Percentiles rank a stretch among this genome's conserved stretches.
Conservation (phyloP, 1,284 basidiomycete species). For the Puccinia novopanici region DNA sequence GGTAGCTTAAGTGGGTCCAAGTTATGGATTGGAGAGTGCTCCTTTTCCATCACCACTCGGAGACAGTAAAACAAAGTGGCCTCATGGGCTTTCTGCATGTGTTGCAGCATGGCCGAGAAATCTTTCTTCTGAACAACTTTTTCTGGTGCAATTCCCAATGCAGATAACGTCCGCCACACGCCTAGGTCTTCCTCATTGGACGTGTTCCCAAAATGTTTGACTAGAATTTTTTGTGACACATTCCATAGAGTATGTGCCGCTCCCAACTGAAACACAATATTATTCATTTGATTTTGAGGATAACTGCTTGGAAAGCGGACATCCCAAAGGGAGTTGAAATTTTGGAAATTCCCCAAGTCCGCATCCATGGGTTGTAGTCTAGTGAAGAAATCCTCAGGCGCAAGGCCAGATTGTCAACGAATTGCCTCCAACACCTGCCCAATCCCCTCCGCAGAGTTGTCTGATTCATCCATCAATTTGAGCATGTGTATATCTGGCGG, state of each 20-base stretch:
- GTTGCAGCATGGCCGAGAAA: too few species aligned
- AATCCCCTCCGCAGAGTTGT: too few species aligned
- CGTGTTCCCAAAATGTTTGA: background rate
- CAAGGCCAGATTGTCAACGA: background rate
- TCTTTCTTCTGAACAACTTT: too few species aligned
- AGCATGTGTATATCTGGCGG: background rate
- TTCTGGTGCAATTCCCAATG: too few species aligned
- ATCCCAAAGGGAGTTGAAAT: background rate
- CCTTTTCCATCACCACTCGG: too few species aligned
- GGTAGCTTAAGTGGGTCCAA: background rate
- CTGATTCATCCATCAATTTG: too few species aligned
- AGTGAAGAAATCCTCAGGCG: background rate
- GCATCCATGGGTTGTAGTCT: background rate
- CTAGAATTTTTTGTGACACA: background rate
- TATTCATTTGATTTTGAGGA: background rate
- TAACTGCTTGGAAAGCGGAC: background rate
- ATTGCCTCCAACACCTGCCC: too few species aligned
- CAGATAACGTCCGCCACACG: too few species aligned
- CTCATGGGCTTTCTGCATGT: too few species aligned
- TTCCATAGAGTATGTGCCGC: slow-evolving; percentile 17
- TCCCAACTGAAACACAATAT: background rate
- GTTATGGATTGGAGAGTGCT: background rate
- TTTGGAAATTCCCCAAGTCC: background rate
- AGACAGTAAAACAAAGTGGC: background rate
- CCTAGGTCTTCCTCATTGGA: too few species aligned